A percentile compares a stretch with the other conserved stretches of the same genome.
phyloP scores from a whole-genome alignment of 139 green algal genomes.

The Haematococcus lacustris region DNA sequence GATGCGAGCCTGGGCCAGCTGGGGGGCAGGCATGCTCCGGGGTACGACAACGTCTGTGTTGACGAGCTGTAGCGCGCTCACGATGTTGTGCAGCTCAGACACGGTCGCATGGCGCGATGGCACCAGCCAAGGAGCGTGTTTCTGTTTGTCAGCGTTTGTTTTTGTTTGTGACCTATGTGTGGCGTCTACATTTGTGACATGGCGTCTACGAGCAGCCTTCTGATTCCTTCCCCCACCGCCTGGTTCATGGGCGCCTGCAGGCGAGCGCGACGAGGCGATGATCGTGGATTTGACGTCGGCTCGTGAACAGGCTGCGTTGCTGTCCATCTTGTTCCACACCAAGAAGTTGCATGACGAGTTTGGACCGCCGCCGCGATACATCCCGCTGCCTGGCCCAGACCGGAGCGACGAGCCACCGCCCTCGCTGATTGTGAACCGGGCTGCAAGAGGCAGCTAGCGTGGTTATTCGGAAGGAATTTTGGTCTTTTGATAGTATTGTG shows the following conservation, averaged over 20 bases:
- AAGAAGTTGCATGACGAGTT: slow-evolving; percentile 25
- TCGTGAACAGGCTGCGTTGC: slow-evolving; percentile 29
- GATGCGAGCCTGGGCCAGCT: neutral
- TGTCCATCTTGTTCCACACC: slow-evolving; percentile 38
- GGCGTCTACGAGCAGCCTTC: neutral
- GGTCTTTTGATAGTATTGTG: too few species aligned
- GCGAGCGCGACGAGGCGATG: slow-evolving; percentile 16
- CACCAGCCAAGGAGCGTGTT: neutral
- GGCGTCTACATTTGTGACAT: neutral
- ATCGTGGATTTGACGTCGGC: slow-evolving; percentile 7
- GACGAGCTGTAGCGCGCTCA: neutral
- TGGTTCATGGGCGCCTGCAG: slow-evolving; percentile 2
- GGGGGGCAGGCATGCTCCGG: neutral
- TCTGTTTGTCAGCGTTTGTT: neutral
- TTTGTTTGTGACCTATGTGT: neutral
- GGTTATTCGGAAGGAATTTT: too few species aligned
- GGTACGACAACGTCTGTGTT: neutral
- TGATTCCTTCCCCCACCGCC: neutral
- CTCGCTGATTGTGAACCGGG: too few species aligned
- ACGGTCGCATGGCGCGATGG: neutral
- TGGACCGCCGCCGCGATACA: slow-evolving; percentile 1
- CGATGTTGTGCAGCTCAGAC: neutral
- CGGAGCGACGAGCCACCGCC: too few species aligned
- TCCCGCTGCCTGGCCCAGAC: too few species aligned
- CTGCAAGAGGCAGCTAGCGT: too few species aligned